Evolutionary conservation across 1,139 yeast genomes (phyloP).

Genomic region (Sugiyamaella novakii): DNA sequence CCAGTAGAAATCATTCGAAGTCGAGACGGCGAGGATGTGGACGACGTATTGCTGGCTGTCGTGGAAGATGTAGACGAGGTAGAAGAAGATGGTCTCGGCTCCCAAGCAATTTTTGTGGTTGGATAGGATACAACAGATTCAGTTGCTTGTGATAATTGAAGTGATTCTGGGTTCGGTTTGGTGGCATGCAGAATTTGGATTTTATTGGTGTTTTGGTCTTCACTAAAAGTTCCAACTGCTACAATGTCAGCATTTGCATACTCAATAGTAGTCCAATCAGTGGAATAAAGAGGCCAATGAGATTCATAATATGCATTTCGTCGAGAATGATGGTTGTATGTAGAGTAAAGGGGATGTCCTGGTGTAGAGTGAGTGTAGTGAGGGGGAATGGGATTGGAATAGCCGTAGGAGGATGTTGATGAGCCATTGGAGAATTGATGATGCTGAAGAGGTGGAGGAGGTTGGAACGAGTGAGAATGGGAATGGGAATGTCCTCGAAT

Average conservation of each 20-base stretch:
- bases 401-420: background rate
- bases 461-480: constrained; percentile 11
- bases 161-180: constrained; percentile 25
- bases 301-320: constrained; percentile 60
- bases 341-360: constrained; percentile 5
- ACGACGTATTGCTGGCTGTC: background rate
- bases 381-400: constrained; percentile 1
- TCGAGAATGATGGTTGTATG: constrained; percentile 28
- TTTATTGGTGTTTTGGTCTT: constrained; percentile 60
- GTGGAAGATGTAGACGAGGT: background rate
- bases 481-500: constrained; percentile 14
- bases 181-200: constrained; percentile 37
- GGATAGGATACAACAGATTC: constrained; percentile 65
- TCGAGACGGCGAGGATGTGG: constrained; percentile 17
- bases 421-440: constrained; percentile 5
- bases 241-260: constrained; percentile 52
- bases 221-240: constrained; percentile 70
- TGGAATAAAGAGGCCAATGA: constrained; percentile 62
- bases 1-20: constrained; percentile 65
- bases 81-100: constrained; percentile 47
- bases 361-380: constrained; percentile 1
- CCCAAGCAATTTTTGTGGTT: constrained; percentile 72
- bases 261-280: constrained; percentile 61
- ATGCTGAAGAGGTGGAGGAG: background rate
- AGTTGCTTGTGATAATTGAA: constrained; percentile 43